Base-by-base conservation (phyloP, 352 stramenopile species). In the Phytopythium litorale region DNA sequence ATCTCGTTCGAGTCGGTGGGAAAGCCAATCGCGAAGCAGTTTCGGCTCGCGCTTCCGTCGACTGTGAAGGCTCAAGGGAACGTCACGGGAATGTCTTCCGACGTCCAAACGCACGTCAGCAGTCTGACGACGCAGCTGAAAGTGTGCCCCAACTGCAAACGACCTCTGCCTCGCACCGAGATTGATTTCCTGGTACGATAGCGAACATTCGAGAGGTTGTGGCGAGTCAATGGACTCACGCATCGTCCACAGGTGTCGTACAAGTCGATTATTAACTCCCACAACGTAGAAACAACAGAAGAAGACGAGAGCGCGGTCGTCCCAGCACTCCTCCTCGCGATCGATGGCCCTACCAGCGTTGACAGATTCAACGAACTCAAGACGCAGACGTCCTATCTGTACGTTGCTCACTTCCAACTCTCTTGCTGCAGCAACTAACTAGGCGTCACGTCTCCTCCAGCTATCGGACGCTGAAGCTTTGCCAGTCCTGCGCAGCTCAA, bases 1-100 rank as follows among this genome's bases (percentile, higher is more conserved):
- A 54, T 92, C 9, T 87, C 78, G 1, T 90, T 90, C 42, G 81
- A 90, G 50, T 55, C 66, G 21, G 69, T 58, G 15, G 55, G 48
- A 0, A 83, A 73, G 42, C 67, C 73, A 3, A 78, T 75, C 51
- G 78, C 78, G 0, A 88, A 83, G 48, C 67, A 76, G 49, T 70
- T 81, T 46, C 64, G 42, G 11, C 65, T 89, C 38, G 62, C 75
- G 2, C 64, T 88, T 3, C 71, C 73, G 0, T 55, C 52, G 18
- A 53, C 52, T 8, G 8, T 23, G 19, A 23, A 35, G 67, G 18
- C 62, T 73, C 12, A 58, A 52, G 30, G 15, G 33, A 42, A 56
- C 43, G 19, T 37, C n/a, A 35, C n/a, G 21, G 4, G 38, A 23
- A 23, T 2, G 13, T 19, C 38, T 19, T 43, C 38, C 13, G 21